A percentile compares a stretch with the other conserved stretches of the same genome.
Conservation (phyloP, 305 asterid species). For the Solanum hybrid region DNA sequence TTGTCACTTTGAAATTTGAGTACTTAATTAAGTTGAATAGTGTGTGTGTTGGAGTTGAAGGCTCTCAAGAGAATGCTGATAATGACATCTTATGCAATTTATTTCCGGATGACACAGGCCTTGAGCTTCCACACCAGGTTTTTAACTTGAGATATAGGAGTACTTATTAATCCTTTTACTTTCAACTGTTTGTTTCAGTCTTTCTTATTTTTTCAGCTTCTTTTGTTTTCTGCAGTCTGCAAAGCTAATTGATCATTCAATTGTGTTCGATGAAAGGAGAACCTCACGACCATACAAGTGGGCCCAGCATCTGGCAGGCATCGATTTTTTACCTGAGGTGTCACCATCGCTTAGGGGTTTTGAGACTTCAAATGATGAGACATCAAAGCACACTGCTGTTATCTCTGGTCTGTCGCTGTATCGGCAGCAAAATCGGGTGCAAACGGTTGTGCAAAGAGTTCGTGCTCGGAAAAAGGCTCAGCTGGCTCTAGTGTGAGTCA, state of each 20-base stretch:
- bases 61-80: constrained; percentile 51
- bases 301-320: constrained; percentile 99
- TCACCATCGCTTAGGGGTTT: constrained; percentile 55
- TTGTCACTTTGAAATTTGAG: constrained; percentile 74
- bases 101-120: constrained; percentile 95
- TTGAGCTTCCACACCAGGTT: constrained; percentile 97
- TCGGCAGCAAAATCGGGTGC: constrained; percentile 88
- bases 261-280: constrained; percentile 62
- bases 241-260: constrained; percentile 59
- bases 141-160: constrained; percentile 11
- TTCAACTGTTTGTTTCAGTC: constrained; percentile 3
- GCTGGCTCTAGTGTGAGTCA: constrained; percentile 92
- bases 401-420: constrained; percentile 62
- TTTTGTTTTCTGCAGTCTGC: constrained; percentile 60
- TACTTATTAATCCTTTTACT: constrained; percentile 3
- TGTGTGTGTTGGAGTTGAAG: constrained; percentile 86
- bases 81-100: constrained; percentile 72
- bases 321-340: constrained; percentile 90
- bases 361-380: constrained; percentile 42
- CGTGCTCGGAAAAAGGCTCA: constrained; percentile 85
- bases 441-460: constrained; percentile 84
- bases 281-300: constrained; percentile 88
- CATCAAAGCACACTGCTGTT: constrained; percentile 40
- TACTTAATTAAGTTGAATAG: constrained; percentile 62
- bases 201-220: background rate